phyloP scores from a whole-genome alignment of 129 eudicot genomes.

The Kitagawia praeruptora region DNA sequence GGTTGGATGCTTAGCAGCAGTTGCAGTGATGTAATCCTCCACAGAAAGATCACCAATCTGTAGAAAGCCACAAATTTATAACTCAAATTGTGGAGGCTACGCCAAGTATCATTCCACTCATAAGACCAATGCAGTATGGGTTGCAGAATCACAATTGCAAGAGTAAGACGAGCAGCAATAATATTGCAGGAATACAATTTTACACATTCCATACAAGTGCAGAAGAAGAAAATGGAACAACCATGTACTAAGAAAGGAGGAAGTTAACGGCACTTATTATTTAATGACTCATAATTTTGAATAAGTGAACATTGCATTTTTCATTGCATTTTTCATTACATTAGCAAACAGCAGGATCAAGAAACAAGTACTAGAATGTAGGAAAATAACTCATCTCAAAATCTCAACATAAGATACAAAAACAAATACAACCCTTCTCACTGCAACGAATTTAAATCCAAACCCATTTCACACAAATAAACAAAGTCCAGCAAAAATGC shows the following conservation, averaged over 20 bases:
- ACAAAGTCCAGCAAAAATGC: background rate
- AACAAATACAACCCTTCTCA: background rate
- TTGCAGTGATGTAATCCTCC: slow-evolving; percentile 73
- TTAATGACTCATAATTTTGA: too few species aligned
- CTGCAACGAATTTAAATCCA: background rate
- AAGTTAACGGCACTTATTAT: too few species aligned
- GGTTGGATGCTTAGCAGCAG: slow-evolving; percentile 60
- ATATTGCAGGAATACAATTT: too few species aligned
- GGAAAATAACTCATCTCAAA: background rate
- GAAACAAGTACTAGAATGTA: background rate
- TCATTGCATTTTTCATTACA: background rate
- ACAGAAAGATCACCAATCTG: slow-evolving; percentile 64
- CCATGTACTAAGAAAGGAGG: too few species aligned
- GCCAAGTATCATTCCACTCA: background rate
- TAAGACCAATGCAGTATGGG: background rate
- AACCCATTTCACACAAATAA: background rate
- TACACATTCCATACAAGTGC: too few species aligned
- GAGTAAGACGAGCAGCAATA: too few species aligned
- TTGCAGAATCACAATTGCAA: background rate
- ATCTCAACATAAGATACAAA: background rate
- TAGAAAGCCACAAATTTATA: background rate
- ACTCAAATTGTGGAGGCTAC: background rate
- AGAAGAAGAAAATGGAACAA: too few species aligned
- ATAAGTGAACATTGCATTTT: too few species aligned
- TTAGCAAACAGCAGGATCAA: too few species aligned